phyloP scores from a whole-genome alignment of 2,329 filamentous ascomycete species.

The Lizonia empirigonia region DNA sequence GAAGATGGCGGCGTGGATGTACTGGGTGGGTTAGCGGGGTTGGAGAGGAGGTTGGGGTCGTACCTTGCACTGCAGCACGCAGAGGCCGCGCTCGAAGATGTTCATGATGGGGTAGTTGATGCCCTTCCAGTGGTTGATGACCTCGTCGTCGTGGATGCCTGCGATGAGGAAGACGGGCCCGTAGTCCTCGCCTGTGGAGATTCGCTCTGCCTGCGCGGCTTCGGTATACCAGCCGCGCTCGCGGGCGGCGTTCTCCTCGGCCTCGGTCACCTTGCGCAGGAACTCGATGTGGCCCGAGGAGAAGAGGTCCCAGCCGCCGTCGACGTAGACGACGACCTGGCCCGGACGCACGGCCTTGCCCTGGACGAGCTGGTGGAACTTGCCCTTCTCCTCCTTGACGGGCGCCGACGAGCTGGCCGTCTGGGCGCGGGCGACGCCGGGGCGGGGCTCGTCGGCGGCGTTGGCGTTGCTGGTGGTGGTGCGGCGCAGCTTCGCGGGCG shows the following conservation, averaged over 20 bases:
- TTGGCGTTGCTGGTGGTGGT: constrained; percentile 38
- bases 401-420: constrained; percentile 48
- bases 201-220: constrained; percentile 66
- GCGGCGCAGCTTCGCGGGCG: constrained; percentile 45
- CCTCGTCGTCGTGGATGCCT: constrained; percentile 90
- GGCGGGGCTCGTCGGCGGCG: constrained; percentile 24
- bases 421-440: constrained; percentile 36
- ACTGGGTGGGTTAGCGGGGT: constrained; percentile 57
- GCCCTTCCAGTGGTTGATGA: constrained; percentile 96
- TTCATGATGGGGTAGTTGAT: constrained; percentile 99
- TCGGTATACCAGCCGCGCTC: constrained; percentile 76
- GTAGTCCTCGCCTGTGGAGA: constrained; percentile 73
- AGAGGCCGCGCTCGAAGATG: constrained; percentile 93
- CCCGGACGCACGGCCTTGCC: constrained; percentile 75
- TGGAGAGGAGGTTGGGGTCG: constrained; percentile 33
- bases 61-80: constrained; percentile 92
- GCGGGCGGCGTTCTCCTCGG: constrained; percentile 72
- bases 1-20: constrained; percentile 86
- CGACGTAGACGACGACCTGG: constrained; percentile 90
- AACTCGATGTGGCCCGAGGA: constrained; percentile 98
- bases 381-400: constrained; percentile 63
- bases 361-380: constrained; percentile 70
- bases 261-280: constrained; percentile 73
- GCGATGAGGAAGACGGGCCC: constrained; percentile 85
- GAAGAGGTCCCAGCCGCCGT: constrained; percentile 96